These are phyloP conservation scores for Globisporangium paddicum DNA, from an alignment of 352 stramenopile species.

Conservation along the genomic window DNA sequence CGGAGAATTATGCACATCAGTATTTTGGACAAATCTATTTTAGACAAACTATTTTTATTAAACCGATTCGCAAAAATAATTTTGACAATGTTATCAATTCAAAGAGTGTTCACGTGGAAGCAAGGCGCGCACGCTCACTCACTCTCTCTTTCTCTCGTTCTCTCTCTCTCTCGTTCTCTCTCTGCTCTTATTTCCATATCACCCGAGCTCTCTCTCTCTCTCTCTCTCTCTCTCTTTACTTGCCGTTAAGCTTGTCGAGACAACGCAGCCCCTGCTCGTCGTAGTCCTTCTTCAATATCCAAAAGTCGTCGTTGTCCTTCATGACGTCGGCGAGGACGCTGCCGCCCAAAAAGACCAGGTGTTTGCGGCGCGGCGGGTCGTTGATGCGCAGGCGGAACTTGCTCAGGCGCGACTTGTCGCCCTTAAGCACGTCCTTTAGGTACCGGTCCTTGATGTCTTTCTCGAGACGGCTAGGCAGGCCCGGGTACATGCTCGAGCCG, in stretches of 20 bases:
- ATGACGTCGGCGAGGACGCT: slow-evolving; percentile 93
- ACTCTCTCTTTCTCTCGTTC: not conserved
- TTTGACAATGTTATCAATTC: not conserved
- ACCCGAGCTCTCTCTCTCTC: not conserved
- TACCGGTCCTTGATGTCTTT: slow-evolving; percentile 90
- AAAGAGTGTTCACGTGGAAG: no score
- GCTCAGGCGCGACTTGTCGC: slow-evolving; percentile 84
- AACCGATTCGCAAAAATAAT: not conserved
- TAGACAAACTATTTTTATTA: not conserved
- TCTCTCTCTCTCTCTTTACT: not conserved
- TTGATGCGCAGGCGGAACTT: slow-evolving; percentile 95
- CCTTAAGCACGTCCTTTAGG: slow-evolving; percentile 82
- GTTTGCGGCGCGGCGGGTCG: slow-evolving; percentile 94
- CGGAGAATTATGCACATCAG: slow-evolving; percentile 39
- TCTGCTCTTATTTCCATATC: not conserved
- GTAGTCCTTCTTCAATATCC: slow-evolving; percentile 93
- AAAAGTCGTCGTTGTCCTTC: slow-evolving; percentile 93
- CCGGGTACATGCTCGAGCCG: slow-evolving; percentile 95
- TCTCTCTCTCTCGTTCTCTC: not conserved
- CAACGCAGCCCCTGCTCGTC: slow-evolving; percentile 90
- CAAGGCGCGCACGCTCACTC: no score
- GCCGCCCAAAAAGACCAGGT: slow-evolving; percentile 94
- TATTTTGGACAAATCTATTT: not conserved
- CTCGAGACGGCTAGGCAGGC: slow-evolving; percentile 90
- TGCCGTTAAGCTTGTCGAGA: slow-evolving; percentile 78